phyloP scores from a whole-genome alignment of 768 basidiomycete species.

The Paxillus involutus region DNA sequence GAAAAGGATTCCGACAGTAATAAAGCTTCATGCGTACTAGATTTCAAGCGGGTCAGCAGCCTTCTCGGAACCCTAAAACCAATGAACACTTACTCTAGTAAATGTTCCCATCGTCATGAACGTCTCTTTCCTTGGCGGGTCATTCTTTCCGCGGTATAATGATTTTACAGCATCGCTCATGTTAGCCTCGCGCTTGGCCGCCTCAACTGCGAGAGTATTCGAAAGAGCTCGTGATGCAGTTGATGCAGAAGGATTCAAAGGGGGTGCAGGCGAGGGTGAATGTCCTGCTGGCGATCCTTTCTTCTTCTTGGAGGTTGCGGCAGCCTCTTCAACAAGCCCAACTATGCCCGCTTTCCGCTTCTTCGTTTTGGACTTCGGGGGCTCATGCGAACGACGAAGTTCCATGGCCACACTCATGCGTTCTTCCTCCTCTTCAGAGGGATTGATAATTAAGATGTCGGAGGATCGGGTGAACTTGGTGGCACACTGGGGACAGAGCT shows the following conservation, averaged over 20 bases:
- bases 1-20: not conserved
- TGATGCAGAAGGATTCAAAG: slow-evolving; percentile 48
- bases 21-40: slow-evolving; percentile 20
- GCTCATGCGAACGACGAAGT: slow-evolving; percentile 54
- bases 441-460: slow-evolving; percentile 70
- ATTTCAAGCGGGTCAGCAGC: slow-evolving; percentile 4
- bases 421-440: slow-evolving; percentile 62
- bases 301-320: slow-evolving; percentile 44
- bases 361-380: slow-evolving; percentile 48
- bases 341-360: slow-evolving; percentile 61
- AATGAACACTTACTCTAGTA: slow-evolving; percentile 65
- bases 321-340: slow-evolving; percentile 25
- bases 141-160: slow-evolving; percentile 60
- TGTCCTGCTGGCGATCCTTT: slow-evolving; percentile 16
- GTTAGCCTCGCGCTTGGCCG: slow-evolving; percentile 74
- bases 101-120: slow-evolving; percentile 94
- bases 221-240: slow-evolving; percentile 66
- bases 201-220: slow-evolving; percentile 74
- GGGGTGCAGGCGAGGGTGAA: slow-evolving; percentile 27
- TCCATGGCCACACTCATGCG: slow-evolving; percentile 58
- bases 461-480: slow-evolving; percentile 58
- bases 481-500: slow-evolving; percentile 77
- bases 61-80: not conserved
- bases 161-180: slow-evolving; percentile 90
- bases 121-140: slow-evolving; percentile 69